Evolutionary conservation across 1,284 basidiomycete species (phyloP), one percentile per base, ranked within the genome.

Genomic region (Moniliophthora roreri): DNA sequence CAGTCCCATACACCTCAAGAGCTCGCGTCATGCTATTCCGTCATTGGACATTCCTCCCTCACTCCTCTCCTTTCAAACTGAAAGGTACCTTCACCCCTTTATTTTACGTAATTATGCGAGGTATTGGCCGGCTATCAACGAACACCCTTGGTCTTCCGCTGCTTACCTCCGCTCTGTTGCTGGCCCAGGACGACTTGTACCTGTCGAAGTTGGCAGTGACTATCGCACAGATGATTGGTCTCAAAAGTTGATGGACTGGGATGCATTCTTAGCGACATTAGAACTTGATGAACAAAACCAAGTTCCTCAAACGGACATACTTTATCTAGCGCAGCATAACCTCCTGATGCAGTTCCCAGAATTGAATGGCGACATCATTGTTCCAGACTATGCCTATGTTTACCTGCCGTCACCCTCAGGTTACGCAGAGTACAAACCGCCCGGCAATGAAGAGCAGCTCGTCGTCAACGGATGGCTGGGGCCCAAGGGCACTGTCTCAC

Each of bases 311-410:
- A 59, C 57, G 20, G 66, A 75, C 2, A 63, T 76, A 11, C 63
- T 88, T n/a, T 99, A 99, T 68, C 82, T 98, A 32, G 96, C 96
- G 0, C 96, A 99, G 64, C 88, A 98, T 69, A 81, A 85, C 58
- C 79, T 99, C 6, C 78, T 95, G 58, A 76, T 72, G 24, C 96
- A 99, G 66, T 94, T 98, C 61, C 94, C 93, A 1, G 66, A 69
- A 1, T 76, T 99, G 24, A 75, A 80, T 48, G 69, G 76, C 9
- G 96, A 98, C 64, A 83, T 96, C 47, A 58, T 80, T 10, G 63
- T 91, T 5, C 95, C 96, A 0, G 95, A 98, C 67, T 95, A 95
- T 64, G 87, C 93, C 21, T 97, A 91, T 65, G 77, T 88, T 4
- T 78, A 74, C 3, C 79, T 87, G n/a, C 64, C 74, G 5, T 61